phyloP scores from a whole-genome alignment of 2,329 filamentous ascomycete genomes.

The Coniochaeta prunicola region DNA sequence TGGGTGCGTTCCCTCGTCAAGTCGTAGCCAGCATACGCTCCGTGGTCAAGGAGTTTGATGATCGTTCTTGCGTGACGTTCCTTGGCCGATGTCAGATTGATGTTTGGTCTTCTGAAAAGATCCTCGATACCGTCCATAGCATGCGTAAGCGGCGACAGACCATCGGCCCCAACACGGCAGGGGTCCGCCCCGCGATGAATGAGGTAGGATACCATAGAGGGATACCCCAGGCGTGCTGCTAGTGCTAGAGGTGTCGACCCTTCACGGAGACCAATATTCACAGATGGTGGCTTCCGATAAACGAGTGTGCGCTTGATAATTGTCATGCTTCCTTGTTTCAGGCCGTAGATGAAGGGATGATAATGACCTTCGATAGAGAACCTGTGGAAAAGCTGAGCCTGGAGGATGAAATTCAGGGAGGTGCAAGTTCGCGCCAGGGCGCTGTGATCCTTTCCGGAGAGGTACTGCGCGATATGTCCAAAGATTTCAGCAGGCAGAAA shows the following conservation, averaged over 20 bases:
- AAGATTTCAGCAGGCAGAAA: too few relatives aligned
- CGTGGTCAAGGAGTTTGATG: not conserved
- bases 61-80: not conserved
- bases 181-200: not conserved
- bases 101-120: not conserved
- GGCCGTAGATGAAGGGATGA: too few relatives aligned
- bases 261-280: not conserved
- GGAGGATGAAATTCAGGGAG: too few relatives aligned
- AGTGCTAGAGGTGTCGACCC: not conserved
- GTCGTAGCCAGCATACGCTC: not conserved
- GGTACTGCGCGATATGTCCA: too few relatives aligned
- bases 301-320: not conserved
- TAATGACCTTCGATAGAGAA: too few relatives aligned
- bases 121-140: not conserved
- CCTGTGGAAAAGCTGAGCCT: too few relatives aligned
- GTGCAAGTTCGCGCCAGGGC: too few relatives aligned
- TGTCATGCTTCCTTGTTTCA: not conserved
- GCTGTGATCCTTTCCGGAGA: too few relatives aligned
- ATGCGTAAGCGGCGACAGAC: not conserved
- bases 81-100: not conserved
- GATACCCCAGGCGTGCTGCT: not conserved
- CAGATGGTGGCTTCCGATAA: not conserved
- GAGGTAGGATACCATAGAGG: not conserved
- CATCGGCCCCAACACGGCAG: not conserved
- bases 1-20: not conserved